These are phyloP conservation scores for Crithidia mellificae DNA, from an alignment of 208 protist genomes.

Conservation along the genomic window DNA sequence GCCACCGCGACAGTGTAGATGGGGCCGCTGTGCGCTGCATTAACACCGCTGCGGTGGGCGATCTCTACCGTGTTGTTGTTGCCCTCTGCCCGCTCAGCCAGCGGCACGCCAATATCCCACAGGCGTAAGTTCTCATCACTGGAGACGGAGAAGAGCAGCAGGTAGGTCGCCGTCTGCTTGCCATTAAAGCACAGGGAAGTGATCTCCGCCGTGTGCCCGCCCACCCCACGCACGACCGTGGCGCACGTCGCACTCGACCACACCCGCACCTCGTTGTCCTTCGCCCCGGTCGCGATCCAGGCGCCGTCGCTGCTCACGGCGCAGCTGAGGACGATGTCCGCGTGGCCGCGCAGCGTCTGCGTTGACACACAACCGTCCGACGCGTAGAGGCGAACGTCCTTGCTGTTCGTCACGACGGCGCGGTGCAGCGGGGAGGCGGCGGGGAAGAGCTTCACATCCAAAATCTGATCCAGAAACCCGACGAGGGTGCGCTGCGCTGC, in stretches of 20 bases:
- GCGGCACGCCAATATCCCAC: slow-evolving; percentile 73
- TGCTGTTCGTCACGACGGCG: slow-evolving; percentile 86
- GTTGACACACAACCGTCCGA: slow-evolving; percentile 62
- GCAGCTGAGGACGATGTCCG: slow-evolving; percentile 82
- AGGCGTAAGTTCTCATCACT: slow-evolving; percentile 83
- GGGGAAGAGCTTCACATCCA: slow-evolving; percentile 79
- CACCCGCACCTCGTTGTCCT: slow-evolving; percentile 83
- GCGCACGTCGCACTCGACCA: slow-evolving; percentile 78
- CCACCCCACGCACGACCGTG: slow-evolving; percentile 63
- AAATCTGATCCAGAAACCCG: slow-evolving; percentile 86
- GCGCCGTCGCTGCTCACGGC: slow-evolving; percentile 66
- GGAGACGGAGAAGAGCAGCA: slow-evolving; percentile 75
- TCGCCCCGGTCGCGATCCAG: slow-evolving; percentile 82
- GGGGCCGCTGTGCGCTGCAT: slow-evolving; percentile 72
- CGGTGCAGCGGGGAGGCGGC: slow-evolving; percentile 37
- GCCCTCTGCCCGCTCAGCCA: slow-evolving; percentile 18
- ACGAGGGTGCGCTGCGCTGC: slow-evolving; percentile 46
- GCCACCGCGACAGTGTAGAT: slow-evolving; percentile 81
- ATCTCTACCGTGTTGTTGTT: slow-evolving; percentile 24
- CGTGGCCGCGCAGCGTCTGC: slow-evolving; percentile 71
- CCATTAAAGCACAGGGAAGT: slow-evolving; percentile 75
- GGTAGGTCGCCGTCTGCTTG: slow-evolving; percentile 64
- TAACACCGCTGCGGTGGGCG: slow-evolving; percentile 67
- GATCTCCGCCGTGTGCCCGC: slow-evolving; percentile 82
- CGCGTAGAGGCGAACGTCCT: slow-evolving; percentile 78